Evolutionary conservation across 2,329 filamentous ascomycete genomes (phyloP).

Genomic region (Colletotrichum cuscutae): DNA sequence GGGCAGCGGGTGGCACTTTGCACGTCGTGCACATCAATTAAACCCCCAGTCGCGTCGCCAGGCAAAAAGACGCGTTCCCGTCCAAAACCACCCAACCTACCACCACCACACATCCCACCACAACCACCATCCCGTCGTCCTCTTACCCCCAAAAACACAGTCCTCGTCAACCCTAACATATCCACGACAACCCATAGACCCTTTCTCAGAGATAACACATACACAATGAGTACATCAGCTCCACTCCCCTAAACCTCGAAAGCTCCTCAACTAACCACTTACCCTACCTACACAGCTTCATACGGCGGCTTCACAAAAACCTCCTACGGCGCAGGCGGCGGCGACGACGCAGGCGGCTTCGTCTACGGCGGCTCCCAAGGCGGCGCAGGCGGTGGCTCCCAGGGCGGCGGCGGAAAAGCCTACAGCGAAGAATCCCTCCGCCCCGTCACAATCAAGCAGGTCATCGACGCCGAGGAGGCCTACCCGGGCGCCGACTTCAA

Average conservation of each 20-base stretch:
- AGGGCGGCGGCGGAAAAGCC: conserved; percentile 60
- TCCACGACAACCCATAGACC: neutral
- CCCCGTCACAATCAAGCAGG: conserved; percentile 95
- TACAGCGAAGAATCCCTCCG: conserved; percentile 88
- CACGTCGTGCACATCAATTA: conserved; percentile 25
- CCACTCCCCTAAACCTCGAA: too few species aligned
- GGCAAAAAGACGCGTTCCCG: conserved; percentile 27
- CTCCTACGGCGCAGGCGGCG: conserved; percentile 65
- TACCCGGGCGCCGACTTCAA: conserved; percentile 80
- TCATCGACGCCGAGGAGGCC: conserved; percentile 82
- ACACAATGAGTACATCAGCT: conserved; percentile 1
- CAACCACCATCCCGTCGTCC: neutral
- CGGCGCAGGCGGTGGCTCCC: conserved; percentile 67
- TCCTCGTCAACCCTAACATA: neutral
- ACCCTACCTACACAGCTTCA: conserved; percentile 48
- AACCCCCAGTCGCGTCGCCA: conserved; percentile 28
- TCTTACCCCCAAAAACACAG: conserved; percentile 7
- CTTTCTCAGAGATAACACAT: neutral
- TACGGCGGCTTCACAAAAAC: conserved; percentile 54
- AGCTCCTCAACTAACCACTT: neutral
- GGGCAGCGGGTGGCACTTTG: neutral
- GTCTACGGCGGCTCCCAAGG: conserved; percentile 69
- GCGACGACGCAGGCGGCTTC: conserved; percentile 71
- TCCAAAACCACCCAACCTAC: conserved; percentile 28
- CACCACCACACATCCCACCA: conserved; percentile 45